These are phyloP conservation scores for Chenopodium suecicum DNA, from an alignment of 148 eudicot species.

Conservation along the genomic window DNA sequence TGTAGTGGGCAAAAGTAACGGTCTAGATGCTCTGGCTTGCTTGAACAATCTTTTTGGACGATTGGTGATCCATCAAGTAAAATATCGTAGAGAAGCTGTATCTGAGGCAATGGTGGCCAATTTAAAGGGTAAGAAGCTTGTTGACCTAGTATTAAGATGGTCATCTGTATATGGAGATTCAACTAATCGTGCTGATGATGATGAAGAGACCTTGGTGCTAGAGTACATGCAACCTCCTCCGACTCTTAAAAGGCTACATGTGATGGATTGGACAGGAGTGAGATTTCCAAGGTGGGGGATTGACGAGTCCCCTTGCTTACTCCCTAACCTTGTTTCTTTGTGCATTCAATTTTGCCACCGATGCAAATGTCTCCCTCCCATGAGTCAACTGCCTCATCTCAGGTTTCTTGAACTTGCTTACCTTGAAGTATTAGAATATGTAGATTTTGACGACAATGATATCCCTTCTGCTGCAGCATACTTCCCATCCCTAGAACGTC, in stretches of 20 bases:
- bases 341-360: background rate
- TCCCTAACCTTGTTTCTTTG: background rate
- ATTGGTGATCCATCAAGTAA: background rate
- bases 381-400: background rate
- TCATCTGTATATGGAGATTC: background rate
- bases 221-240: constrained; percentile 1
- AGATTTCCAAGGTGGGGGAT: background rate
- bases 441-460: background rate
- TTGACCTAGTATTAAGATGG: background rate
- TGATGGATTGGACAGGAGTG: background rate
- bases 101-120: background rate
- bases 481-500: background rate
- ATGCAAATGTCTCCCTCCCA: background rate
- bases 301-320: background rate
- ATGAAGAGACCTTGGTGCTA: background rate
- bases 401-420: background rate
- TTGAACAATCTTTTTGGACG: background rate
- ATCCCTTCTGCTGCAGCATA: background rate
- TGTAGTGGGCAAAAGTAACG: constrained; percentile 10
- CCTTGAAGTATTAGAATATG: background rate
- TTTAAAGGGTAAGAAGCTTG: background rate
- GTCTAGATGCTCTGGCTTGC: background rate
- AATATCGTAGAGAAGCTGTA: background rate
- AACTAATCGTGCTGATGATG: background rate
- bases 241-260: background rate